phyloP scores from a whole-genome alignment of 2,329 filamentous ascomycete genomes.

The Cladosporium austrohemisphaericum region DNA sequence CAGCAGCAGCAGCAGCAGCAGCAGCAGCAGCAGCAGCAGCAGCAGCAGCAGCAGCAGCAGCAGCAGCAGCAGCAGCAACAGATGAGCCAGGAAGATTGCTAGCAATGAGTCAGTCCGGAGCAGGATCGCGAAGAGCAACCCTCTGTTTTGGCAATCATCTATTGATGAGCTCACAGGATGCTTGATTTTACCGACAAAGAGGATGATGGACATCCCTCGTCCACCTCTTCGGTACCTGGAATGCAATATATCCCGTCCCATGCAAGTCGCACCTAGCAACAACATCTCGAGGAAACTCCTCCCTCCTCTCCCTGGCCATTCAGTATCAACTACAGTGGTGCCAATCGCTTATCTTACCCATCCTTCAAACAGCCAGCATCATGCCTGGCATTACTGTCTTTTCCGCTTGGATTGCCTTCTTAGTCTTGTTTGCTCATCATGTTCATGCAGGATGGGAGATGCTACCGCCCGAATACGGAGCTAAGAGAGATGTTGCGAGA shows the following conservation, averaged over 20 bases:
- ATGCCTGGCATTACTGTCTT: neutral
- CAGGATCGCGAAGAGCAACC: too few relatives aligned
- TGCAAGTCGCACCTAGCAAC: neutral
- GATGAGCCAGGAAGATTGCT: too few relatives aligned
- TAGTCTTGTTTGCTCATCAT: neutral
- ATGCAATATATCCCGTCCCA: conserved; percentile 2
- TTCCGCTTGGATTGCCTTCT: neutral
- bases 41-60: too few relatives aligned
- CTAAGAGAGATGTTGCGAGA: neutral
- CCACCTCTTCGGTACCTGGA: conserved; percentile 3
- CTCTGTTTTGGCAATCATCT: too few relatives aligned
- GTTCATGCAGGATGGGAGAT: conserved; percentile 13
- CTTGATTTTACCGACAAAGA: too few relatives aligned
- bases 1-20: too few relatives aligned
- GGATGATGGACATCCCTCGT: too few relatives aligned
- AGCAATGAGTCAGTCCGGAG: too few relatives aligned
- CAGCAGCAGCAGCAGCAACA: too few relatives aligned
- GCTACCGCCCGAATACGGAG: neutral
- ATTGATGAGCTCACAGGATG: too few relatives aligned
- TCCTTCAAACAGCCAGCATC: neutral
- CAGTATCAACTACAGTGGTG: too few relatives aligned
- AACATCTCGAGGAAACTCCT: neutral
- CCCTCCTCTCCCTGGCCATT: neutral
- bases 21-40: too few relatives aligned
- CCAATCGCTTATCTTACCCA: neutral